phyloP scores from a whole-genome alignment of 768 basidiomycete genomes.

The Suillus occidentalis region DNA sequence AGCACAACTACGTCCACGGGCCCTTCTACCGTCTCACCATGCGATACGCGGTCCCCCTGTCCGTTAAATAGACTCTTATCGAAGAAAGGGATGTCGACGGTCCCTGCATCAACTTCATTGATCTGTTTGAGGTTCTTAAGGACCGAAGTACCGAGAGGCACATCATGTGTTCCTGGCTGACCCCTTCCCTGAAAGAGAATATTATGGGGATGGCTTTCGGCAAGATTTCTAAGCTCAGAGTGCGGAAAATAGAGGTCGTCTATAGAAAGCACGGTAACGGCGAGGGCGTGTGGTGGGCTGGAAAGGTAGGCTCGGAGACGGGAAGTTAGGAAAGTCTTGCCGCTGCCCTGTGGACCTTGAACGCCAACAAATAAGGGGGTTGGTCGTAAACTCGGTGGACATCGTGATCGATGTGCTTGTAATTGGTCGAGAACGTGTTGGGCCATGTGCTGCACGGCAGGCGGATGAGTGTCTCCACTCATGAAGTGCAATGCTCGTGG shows the following conservation, averaged over 20 bases:
- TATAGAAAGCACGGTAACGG: constrained; percentile 66
- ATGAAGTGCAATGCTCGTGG: neutral
- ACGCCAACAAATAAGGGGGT: constrained; percentile 80
- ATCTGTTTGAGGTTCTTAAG: constrained; percentile 49
- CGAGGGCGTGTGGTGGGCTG: constrained; percentile 49
- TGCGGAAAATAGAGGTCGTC: constrained; percentile 89
- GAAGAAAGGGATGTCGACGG: constrained; percentile 70
- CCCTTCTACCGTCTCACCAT: constrained; percentile 41
- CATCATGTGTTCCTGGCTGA: constrained; percentile 91
- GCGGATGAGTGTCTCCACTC: constrained; percentile 14
- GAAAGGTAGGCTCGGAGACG: constrained; percentile 47
- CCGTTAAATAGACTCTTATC: constrained; percentile 84
- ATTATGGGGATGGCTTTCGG: constrained; percentile 52
- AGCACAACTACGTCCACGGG: constrained; percentile 82
- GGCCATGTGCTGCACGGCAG: constrained; percentile 40
- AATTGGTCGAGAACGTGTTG: constrained; percentile 41
- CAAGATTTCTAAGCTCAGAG: constrained; percentile 53
- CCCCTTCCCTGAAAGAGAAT: constrained; percentile 79
- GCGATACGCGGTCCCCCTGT: constrained; percentile 75
- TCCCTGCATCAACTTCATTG: constrained; percentile 23
- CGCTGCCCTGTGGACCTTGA: constrained; percentile 94
- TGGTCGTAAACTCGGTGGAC: neutral
- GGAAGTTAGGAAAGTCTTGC: constrained; percentile 81
- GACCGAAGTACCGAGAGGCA: constrained; percentile 57
- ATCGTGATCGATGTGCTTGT: constrained; percentile 27